These are phyloP conservation scores for Syncephalastrum sp. DNA, from an alignment of 371 early-diverging fungal species.

Conservation along the genomic window DNA sequence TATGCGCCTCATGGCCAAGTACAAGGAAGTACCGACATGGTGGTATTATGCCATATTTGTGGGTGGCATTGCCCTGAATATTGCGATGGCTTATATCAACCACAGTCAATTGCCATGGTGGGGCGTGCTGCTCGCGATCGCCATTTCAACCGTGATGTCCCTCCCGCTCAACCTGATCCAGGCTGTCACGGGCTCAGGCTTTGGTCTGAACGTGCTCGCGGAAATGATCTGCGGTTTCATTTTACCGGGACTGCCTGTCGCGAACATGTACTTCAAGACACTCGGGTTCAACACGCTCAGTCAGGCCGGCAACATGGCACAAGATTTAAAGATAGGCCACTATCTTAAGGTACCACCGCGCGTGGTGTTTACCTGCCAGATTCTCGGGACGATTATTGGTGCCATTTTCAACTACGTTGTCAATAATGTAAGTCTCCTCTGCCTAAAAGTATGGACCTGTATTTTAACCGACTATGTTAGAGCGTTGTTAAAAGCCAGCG, in stretches of 20 bases:
- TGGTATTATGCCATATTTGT: constrained; percentile 72
- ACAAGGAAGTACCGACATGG: constrained; percentile 60
- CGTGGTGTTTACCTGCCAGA: constrained; percentile 56
- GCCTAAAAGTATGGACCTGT: neutral
- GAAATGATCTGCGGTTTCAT: constrained; percentile 59
- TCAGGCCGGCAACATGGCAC: constrained; percentile 54
- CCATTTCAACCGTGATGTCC: constrained; percentile 39
- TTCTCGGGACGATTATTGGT: constrained; percentile 62
- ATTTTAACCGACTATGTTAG: constrained; percentile 9
- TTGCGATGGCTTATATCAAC: constrained; percentile 59
- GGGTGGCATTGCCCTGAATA: constrained; percentile 59
- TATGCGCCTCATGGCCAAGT: constrained; percentile 30
- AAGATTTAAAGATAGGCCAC: constrained; percentile 69
- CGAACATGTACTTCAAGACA: constrained; percentile 54
- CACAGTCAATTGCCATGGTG: constrained; percentile 64
- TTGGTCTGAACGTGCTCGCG: constrained; percentile 62
- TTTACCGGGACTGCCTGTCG: constrained; percentile 50
- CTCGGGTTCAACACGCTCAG: constrained; percentile 55
- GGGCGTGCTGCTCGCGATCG: constrained; percentile 69
- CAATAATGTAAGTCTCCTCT: constrained; percentile 24
- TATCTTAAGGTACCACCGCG: constrained; percentile 79
- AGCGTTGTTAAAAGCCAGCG: constrained; percentile 44
- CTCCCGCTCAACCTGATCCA: constrained; percentile 36
- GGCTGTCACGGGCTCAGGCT: constrained; percentile 38
- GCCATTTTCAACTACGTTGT: constrained; percentile 56